A percentile compares a stretch with the other conserved stretches of the same genome.
These are phyloP conservation scores for Camillea tinctor DNA, from an alignment of 2,329 filamentous ascomycete genomes.

Conservation along the genomic window DNA sequence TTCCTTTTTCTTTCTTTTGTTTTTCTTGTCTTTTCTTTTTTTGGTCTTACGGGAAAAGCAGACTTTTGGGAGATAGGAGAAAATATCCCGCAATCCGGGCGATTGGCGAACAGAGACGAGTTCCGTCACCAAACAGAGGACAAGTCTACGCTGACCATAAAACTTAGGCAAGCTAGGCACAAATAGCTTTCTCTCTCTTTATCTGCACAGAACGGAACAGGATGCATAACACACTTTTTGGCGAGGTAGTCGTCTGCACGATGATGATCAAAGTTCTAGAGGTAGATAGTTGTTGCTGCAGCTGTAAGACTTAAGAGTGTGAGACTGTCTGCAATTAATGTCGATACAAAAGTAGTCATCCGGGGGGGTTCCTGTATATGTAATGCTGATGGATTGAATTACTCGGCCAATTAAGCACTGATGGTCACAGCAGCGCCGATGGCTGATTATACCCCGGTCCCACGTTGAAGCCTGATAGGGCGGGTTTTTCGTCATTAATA, in stretches of 20 bases:
- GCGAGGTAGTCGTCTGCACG: background rate
- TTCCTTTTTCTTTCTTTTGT: too few relatives aligned
- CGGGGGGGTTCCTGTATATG: background rate
- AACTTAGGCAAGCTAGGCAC: background rate
- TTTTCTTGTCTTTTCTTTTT: too few relatives aligned
- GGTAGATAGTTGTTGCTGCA: background rate
- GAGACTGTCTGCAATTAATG: background rate
- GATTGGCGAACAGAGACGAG: background rate
- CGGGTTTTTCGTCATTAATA: conserved; percentile 15
- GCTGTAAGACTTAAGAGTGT: background rate
- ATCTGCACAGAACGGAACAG: background rate
- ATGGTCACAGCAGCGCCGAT: background rate
- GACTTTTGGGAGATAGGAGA: background rate
- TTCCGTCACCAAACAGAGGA: background rate
- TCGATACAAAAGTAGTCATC: background rate
- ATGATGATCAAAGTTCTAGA: background rate
- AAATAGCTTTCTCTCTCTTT: background rate
- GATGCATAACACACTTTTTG: background rate
- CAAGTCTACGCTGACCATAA: background rate
- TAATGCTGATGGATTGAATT: background rate
- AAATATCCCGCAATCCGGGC: background rate
- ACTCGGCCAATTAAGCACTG: background rate
- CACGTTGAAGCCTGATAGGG: conserved; percentile 13
- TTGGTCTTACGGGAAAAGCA: background rate
- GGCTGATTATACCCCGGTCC: background rate